Base-by-base conservation (phyloP, 1,284 basidiomycete species). In the Exsudoporus floridanus region DNA sequence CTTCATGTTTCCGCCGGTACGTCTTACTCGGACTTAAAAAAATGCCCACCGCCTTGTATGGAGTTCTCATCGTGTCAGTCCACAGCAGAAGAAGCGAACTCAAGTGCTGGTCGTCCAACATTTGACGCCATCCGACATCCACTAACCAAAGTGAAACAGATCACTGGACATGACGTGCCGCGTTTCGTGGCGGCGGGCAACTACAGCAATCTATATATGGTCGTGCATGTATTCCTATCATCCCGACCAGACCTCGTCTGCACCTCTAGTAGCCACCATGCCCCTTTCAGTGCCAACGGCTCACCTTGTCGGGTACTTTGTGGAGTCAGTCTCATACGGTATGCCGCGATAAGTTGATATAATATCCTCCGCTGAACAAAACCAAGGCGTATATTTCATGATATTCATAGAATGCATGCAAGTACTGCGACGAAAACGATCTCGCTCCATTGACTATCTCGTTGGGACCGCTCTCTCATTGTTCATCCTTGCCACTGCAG, bases 271-370 rank as follows among this genome's bases (percentile, higher is more conserved):
- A 16, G 8, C 8, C 41, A 16, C 8, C 18, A 42, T 42, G 52
- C 10, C 42, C 13, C 18, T 47, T 28, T 46, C 42, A 14, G 5
- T 36, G 5, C 33, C 57, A 2, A 39, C 45, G 18, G 58, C 58
- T 41, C 53, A 60, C 39, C 58, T 60, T 14, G 49, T 18, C 5
- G 59, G 59, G 3, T 54, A 46, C 19, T 49, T 60, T 31, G 35
- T 62, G 38, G 59, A 62, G 37, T 50, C 54, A 6, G 19, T 62
- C 27, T 45, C 31, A 7, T 62, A 62, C 34, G 60, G 59, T 60
- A 33, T 16, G 50, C 25, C 4, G 10, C 31, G 6, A 28, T 19
- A 27, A 8, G 19, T 30, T 28, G 7, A 14, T 12, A 30, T n/a
- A 4, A 18, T 19, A 30, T 7, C 23, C 25, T 21, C 33, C 10